These are phyloP conservation scores for Lineolata rhizophorae DNA, from an alignment of 495 filamentous ascomycete genomes.

Conservation along the genomic window DNA sequence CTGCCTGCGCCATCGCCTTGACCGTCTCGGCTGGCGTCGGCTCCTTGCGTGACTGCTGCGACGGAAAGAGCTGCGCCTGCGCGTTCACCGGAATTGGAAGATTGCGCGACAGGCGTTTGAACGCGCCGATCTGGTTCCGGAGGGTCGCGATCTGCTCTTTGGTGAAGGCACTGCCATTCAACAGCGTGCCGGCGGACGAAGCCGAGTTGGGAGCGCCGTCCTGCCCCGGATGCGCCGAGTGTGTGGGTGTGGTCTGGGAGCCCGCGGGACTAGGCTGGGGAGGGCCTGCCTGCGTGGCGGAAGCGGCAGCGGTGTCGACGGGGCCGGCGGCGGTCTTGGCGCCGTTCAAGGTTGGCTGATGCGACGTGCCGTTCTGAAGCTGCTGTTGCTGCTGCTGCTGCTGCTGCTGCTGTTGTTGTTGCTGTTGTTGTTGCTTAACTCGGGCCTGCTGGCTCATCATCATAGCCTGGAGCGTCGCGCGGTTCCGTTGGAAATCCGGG, in stretches of 20 bases:
- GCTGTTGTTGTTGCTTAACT: too few relatives aligned
- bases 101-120: constrained; percentile 65
- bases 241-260: neutral
- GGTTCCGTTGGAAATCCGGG: constrained; percentile 58
- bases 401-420: constrained; percentile 26
- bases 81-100: constrained; percentile 48
- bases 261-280: neutral
- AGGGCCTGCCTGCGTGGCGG: neutral
- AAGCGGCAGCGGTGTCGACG: constrained; percentile 9
- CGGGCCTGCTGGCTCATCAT: constrained; percentile 25
- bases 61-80: constrained; percentile 53
- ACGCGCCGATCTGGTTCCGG: constrained; percentile 58
- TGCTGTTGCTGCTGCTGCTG: constrained; percentile 21
- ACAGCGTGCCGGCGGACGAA: neutral
- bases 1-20: constrained; percentile 23
- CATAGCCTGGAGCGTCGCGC: constrained; percentile 39
- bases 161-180: constrained; percentile 30
- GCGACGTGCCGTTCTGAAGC: constrained; percentile 18
- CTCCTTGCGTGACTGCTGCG: constrained; percentile 39
- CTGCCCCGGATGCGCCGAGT: neutral
- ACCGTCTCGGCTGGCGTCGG: constrained; percentile 34
- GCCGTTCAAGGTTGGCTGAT: constrained; percentile 22
- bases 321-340: constrained; percentile 27
- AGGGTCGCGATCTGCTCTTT: constrained; percentile 47
- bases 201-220: neutral